These are phyloP conservation scores for Fusarium sp. DNA, from an alignment of 2,329 filamentous ascomycete species.

Conservation along the genomic window DNA sequence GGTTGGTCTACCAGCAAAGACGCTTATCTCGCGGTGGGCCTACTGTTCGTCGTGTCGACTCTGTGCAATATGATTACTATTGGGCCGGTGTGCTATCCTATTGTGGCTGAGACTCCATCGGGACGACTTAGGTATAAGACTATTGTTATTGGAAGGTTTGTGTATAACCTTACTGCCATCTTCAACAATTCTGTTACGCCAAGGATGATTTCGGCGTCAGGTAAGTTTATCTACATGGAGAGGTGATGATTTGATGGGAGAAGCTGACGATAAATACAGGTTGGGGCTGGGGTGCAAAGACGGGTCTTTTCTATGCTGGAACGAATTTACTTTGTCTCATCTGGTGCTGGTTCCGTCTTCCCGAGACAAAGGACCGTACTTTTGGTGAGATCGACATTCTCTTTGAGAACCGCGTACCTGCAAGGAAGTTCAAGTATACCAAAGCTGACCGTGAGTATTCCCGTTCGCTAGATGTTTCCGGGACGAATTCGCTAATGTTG, in stretches of 20 bases:
- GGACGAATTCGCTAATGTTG: accelerated
- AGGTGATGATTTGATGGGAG: accelerated
- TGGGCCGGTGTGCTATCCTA: slow-evolving; percentile 50
- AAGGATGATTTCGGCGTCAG: slow-evolving; percentile 39
- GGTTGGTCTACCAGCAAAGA: slow-evolving; percentile 6
- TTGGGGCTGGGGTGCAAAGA: slow-evolving; percentile 49
- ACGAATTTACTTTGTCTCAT: slow-evolving; percentile 49
- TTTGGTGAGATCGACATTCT: slow-evolving; percentile 44
- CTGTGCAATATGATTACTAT: slow-evolving; percentile 48
- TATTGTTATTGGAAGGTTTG: slow-evolving; percentile 53
- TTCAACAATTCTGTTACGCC: slow-evolving; percentile 51
- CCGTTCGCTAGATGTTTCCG: accelerated
- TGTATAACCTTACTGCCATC: slow-evolving; percentile 55
- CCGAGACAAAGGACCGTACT: slow-evolving; percentile 43
- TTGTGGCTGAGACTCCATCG: slow-evolving; percentile 53
- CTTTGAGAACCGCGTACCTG: slow-evolving; percentile 36
- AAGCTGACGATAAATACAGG: accelerated
- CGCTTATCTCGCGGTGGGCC: slow-evolving; percentile 18
- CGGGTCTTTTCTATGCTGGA: slow-evolving; percentile 48
- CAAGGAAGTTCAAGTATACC: slow-evolving; percentile 43
- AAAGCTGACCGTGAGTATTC: slow-evolving; percentile 36
- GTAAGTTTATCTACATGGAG: neutral
- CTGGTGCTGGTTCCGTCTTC: slow-evolving; percentile 46
- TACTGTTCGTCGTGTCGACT: slow-evolving; percentile 45
- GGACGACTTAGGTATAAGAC: slow-evolving; percentile 57